These are phyloP conservation scores for Pterulicium gracile DNA, from an alignment of 1,284 basidiomycete genomes.

Conservation along the genomic window DNA sequence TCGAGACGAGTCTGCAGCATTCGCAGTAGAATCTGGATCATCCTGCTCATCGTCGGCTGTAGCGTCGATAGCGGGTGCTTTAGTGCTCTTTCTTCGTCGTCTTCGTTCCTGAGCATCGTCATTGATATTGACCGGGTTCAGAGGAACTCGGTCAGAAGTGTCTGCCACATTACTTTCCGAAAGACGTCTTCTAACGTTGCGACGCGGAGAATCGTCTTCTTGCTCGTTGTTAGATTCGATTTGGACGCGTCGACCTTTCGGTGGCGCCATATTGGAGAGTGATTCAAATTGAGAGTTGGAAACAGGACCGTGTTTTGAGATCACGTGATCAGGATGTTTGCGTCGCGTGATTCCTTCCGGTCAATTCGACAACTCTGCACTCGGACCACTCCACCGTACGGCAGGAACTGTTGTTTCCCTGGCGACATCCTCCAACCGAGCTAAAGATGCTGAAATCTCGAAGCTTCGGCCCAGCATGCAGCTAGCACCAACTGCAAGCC, in stretches of 20 bases:
- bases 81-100: constrained; percentile 62
- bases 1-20: constrained; percentile 26
- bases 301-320: too few species aligned
- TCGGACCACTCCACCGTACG: too few species aligned
- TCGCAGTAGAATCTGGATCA: constrained; percentile 13
- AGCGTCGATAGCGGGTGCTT: constrained; percentile 39
- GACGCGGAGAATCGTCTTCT: not conserved
- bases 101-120: constrained; percentile 75
- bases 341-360: too few species aligned
- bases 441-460: too few species aligned
- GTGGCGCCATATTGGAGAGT: not conserved
- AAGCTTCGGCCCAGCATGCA: too few species aligned
- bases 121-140: constrained; percentile 59
- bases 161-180: not conserved
- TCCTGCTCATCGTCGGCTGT: constrained; percentile 24
- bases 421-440: too few species aligned
- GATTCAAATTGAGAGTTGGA: too few species aligned
- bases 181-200: not conserved
- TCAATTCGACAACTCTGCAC: too few species aligned
- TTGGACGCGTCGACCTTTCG: not conserved
- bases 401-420: too few species aligned
- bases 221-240: not conserved
- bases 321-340: too few species aligned
- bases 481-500: too few species aligned
- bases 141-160: constrained; percentile 29